These are phyloP conservation scores for Pseudopyricularia javanii DNA, from an alignment of 2,329 filamentous ascomycete genomes.

Conservation along the genomic window DNA sequence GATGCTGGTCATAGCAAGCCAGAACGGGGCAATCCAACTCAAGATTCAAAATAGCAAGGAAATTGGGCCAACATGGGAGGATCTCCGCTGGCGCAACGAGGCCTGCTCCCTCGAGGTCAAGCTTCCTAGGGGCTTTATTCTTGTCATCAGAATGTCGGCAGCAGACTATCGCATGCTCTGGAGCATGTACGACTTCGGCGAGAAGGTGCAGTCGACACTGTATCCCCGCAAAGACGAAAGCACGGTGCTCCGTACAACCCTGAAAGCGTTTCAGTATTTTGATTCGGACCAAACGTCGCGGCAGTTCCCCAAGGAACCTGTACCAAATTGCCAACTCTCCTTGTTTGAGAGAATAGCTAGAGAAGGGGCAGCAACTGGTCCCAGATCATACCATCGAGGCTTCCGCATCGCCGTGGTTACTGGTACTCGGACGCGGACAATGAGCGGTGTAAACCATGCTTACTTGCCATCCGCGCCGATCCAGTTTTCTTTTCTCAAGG, in stretches of 20 bases:
- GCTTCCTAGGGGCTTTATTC: slow-evolving; percentile 62
- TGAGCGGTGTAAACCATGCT: slow-evolving; percentile 64
- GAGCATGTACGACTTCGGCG: slow-evolving; percentile 76
- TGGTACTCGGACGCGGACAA: slow-evolving; percentile 60
- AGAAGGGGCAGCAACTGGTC: slow-evolving; percentile 60
- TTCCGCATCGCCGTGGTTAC: slow-evolving; percentile 71
- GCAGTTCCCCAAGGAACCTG: slow-evolving; percentile 63
- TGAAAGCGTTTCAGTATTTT: slow-evolving; percentile 71
- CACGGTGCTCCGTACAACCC: slow-evolving; percentile 53
- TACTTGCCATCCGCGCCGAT: slow-evolving; percentile 55
- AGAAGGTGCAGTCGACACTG: slow-evolving; percentile 61
- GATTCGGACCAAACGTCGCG: slow-evolving; percentile 58
- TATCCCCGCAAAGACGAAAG: slow-evolving; percentile 58
- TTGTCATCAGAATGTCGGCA: slow-evolving; percentile 60
- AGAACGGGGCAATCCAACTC: slow-evolving; percentile 66
- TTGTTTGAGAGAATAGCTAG: slow-evolving; percentile 62
- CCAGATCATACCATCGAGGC: slow-evolving; percentile 62
- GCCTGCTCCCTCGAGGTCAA: slow-evolving; percentile 53
- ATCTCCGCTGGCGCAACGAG: slow-evolving; percentile 67
- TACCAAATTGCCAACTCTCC: slow-evolving; percentile 58
- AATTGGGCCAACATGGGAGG: slow-evolving; percentile 64
- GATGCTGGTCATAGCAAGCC: slow-evolving; percentile 64
- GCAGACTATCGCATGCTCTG: slow-evolving; percentile 69
- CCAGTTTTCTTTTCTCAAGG: slow-evolving; percentile 65
- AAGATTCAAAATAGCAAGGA: slow-evolving; percentile 57